Conservation (phyloP, 164 flowering plant species). For the Brasenia schreberi region DNA sequence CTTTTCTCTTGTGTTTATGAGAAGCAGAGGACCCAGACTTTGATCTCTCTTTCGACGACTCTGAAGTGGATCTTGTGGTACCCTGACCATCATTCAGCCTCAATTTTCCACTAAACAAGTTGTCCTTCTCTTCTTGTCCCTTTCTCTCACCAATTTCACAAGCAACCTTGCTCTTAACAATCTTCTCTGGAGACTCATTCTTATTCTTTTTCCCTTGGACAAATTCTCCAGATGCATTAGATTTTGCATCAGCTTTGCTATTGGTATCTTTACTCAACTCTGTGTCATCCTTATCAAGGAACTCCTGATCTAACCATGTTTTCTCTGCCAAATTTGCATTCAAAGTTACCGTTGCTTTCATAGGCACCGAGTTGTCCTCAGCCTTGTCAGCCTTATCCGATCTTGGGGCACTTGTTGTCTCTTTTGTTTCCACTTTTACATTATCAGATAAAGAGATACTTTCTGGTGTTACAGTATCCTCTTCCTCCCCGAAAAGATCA, state of each 20-base stretch:
- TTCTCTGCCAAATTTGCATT: background rate
- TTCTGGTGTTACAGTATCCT: background rate
- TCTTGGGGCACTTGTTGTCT: background rate
- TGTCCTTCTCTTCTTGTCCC: background rate
- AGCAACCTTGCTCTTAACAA: background rate
- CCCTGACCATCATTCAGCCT: background rate
- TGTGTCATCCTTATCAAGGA: background rate
- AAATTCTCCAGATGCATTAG: background rate
- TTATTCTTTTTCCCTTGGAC: background rate
- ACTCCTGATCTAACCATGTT: background rate
- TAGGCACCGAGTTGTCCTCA: background rate
- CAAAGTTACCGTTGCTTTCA: background rate
- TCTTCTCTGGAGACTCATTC: background rate
- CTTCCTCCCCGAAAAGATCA: background rate
- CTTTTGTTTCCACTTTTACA: background rate
- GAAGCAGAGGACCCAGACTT: background rate
- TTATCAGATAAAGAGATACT: background rate
- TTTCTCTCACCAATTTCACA: background rate
- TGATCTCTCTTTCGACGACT: background rate
- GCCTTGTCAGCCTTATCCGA: background rate
- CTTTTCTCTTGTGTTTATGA: conserved; percentile 13
- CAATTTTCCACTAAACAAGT: background rate
- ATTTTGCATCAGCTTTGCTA: background rate
- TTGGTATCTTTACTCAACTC: background rate
- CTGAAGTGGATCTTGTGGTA: background rate